These are phyloP conservation scores for Pelargonium australe DNA, from an alignment of 441 rosid species.

Conservation along the genomic window DNA sequence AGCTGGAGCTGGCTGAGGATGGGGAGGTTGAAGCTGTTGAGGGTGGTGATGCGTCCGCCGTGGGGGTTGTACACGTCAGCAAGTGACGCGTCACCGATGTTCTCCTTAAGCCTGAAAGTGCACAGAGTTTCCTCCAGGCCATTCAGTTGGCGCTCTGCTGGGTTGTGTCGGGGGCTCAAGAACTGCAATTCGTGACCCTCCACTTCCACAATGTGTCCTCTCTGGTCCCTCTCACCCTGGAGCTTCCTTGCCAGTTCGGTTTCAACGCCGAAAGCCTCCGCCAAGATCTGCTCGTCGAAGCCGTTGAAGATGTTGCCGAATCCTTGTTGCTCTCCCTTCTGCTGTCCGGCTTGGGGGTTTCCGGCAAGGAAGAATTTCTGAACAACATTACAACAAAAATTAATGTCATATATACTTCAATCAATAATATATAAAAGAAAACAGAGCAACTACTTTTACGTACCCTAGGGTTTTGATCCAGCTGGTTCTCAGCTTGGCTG, in stretches of 20 bases:
- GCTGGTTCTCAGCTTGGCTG: slow-evolving; percentile 28
- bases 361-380: slow-evolving; percentile 54
- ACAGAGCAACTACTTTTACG: no score
- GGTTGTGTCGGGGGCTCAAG: slow-evolving; percentile 16
- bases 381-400: no score
- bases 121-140: slow-evolving; percentile 54
- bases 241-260: slow-evolving; percentile 26
- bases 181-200: slow-evolving; percentile 16
- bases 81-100: slow-evolving; percentile 32
- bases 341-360: slow-evolving; percentile 29
- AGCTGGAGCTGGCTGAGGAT: slow-evolving; percentile 39
- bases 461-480: slow-evolving; percentile 28
- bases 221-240: slow-evolving; percentile 23
- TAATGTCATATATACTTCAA: no score
- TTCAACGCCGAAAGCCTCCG: slow-evolving; percentile 30
- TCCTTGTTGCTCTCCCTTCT: slow-evolving; percentile 5
- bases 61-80: slow-evolving; percentile 49
- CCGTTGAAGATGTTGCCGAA: slow-evolving; percentile 30
- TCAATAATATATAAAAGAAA: no score
- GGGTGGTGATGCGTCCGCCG: slow-evolving; percentile 39
- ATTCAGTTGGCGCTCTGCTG: slow-evolving; percentile 11
- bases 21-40: slow-evolving; percentile 41
- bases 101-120: slow-evolving; percentile 30
- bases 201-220: slow-evolving; percentile 43
- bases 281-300: slow-evolving; percentile 23